These are phyloP conservation scores for Ganoderma boninense DNA, from an alignment of 1,284 basidiomycete species.

Conservation along the genomic window DNA sequence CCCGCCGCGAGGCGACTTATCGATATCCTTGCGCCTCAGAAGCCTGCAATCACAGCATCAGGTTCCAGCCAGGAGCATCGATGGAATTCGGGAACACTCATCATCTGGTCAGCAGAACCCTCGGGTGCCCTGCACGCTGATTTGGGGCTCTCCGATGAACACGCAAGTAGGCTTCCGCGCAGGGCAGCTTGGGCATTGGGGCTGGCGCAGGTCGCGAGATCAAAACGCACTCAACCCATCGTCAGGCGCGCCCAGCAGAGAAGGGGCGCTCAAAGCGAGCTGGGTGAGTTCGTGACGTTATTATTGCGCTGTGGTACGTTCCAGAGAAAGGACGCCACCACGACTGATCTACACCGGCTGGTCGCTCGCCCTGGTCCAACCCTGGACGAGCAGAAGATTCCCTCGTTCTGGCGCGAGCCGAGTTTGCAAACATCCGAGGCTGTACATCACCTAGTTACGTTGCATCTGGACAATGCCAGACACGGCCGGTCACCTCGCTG, in stretches of 20 bases:
- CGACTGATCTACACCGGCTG: neutral
- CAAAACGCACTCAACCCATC: neutral
- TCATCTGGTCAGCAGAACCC: neutral
- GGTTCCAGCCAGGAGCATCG: neutral
- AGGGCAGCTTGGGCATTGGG: neutral
- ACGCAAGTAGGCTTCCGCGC: neutral
- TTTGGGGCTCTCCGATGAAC: neutral
- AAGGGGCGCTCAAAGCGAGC: neutral
- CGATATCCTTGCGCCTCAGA: conserved; percentile 2
- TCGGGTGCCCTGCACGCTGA: neutral
- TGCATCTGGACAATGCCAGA: neutral
- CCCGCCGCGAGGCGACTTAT: conserved; percentile 7
- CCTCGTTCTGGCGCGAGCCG: neutral
- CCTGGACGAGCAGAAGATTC: neutral
- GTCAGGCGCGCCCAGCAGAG: neutral
- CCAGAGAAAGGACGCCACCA: neutral
- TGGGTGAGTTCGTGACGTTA: neutral
- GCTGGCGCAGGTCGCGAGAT: neutral
- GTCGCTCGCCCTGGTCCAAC: neutral
- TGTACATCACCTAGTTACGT: conserved; percentile 1
- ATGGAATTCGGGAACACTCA: neutral
- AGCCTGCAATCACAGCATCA: neutral
- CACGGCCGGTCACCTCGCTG: neutral
- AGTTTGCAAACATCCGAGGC: neutral
- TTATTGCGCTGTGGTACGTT: neutral